phyloP scores from a whole-genome alignment of 2,329 filamentous ascomycete genomes.

The Alternaria ethzedia region DNA sequence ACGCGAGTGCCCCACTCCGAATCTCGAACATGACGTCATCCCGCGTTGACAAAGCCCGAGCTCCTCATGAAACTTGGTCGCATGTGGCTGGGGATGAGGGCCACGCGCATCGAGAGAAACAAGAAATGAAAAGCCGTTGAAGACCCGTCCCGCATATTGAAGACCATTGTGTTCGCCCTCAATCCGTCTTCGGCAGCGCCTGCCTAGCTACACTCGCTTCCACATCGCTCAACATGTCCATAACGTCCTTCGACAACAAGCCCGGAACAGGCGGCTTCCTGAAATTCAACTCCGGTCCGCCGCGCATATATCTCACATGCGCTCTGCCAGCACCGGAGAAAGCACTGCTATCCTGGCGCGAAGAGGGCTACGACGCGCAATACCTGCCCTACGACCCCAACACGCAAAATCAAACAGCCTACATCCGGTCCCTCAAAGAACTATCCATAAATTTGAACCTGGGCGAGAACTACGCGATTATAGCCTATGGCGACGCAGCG shows the following conservation, averaged over 20 bases:
- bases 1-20: neutral
- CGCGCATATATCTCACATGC: constrained; percentile 50
- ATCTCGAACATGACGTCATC: constrained; percentile 8
- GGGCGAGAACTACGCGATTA: constrained; percentile 44
- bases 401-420: constrained; percentile 31
- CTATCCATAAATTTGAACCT: constrained; percentile 50
- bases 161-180: neutral
- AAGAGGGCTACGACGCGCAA: constrained; percentile 52
- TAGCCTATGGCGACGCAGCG: constrained; percentile 53
- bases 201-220: neutral
- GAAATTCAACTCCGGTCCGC: constrained; percentile 45
- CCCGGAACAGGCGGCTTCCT: constrained; percentile 40
- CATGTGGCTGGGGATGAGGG: constrained; percentile 4
- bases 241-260: constrained; percentile 31
- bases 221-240: constrained; percentile 27
- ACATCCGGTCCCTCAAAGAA: constrained; percentile 40
- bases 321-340: constrained; percentile 47
- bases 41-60: neutral
- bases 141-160: neutral
- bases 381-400: constrained; percentile 46
- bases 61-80: constrained; percentile 9
- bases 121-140: constrained; percentile 1
- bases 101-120: neutral
- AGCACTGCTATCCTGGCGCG: constrained; percentile 49
- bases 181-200: neutral